Conservation (phyloP, 495 filamentous ascomycete genomes). For the Neurospora sp. region DNA sequence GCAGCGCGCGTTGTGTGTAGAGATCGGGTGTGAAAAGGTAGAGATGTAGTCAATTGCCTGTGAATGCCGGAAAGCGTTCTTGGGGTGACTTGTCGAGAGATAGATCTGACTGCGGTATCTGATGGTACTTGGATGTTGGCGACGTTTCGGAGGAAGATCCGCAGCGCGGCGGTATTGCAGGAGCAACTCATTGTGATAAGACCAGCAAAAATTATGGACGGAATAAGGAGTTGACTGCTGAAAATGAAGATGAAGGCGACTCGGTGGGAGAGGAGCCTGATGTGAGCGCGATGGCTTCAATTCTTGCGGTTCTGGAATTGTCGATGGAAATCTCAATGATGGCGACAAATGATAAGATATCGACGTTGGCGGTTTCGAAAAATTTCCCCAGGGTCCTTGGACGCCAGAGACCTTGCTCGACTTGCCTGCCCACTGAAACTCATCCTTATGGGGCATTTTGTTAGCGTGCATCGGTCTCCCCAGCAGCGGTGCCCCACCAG, state of each 20-base stretch:
- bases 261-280: not conserved
- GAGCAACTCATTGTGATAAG: no score
- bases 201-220: no score
- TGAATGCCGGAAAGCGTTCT: not conserved
- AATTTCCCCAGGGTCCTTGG: conserved; percentile 2
- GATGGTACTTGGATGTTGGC: conserved; percentile 30
- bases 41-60: not conserved
- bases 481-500: not conserved
- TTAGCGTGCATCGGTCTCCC: not conserved
- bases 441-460: not conserved
- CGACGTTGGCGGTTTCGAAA: not conserved
- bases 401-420: not conserved
- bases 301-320: not conserved
- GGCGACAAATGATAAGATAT: not conserved
- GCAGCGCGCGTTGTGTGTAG: not conserved
- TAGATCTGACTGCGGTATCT: no score
- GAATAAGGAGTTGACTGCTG: no score
- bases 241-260: not conserved
- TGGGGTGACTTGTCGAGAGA: not conserved
- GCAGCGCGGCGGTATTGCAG: conserved; percentile 35
- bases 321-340: not conserved
- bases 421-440: not conserved
- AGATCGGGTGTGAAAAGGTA: not conserved
- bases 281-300: not conserved
- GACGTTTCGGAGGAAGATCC: conserved; percentile 40